These are phyloP conservation scores for Spinellus fusiger DNA, from an alignment of 192 early-diverging fungal species.

Conservation along the genomic window DNA sequence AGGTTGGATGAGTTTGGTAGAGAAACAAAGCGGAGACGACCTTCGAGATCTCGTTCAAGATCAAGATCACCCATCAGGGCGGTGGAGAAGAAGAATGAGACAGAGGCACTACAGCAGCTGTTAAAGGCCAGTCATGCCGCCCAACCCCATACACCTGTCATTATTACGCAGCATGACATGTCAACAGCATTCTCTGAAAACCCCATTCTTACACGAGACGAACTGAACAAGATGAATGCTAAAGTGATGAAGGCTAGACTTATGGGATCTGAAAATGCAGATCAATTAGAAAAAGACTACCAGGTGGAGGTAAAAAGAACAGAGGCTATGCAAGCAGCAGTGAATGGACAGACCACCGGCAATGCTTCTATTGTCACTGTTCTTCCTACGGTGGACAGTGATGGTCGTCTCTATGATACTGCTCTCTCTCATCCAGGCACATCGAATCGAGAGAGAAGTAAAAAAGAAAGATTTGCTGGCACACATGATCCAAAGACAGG, in stretches of 20 bases:
- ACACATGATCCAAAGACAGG: slow-evolving; percentile 54
- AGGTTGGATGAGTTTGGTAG: slow-evolving; percentile 31
- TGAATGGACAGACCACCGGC: neutral
- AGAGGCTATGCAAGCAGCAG: slow-evolving; percentile 18
- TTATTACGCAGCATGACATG: slow-evolving; percentile 14
- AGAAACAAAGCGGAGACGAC: slow-evolving; percentile 8
- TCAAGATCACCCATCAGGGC: neutral
- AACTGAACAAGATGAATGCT: slow-evolving; percentile 84
- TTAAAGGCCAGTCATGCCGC: neutral
- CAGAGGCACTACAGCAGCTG: neutral
- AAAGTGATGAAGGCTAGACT: slow-evolving; percentile 77
- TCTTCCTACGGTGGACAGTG: slow-evolving; percentile 48
- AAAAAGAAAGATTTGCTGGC: slow-evolving; percentile 48
- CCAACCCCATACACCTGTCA: slow-evolving; percentile 2
- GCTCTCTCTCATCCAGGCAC: slow-evolving; percentile 14
- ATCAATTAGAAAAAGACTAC: slow-evolving; percentile 66
- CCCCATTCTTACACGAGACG: slow-evolving; percentile 43
- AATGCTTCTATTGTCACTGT: slow-evolving; percentile 23
- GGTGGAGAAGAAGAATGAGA: neutral
- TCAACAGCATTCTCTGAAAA: slow-evolving; percentile 9
- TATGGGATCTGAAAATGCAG: slow-evolving; percentile 53
- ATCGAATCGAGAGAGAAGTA: slow-evolving; percentile 32
- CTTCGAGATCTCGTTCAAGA: slow-evolving; percentile 3
- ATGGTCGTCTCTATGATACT: slow-evolving; percentile 53
- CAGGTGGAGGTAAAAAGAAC: slow-evolving; percentile 50